These are phyloP conservation scores for Pythium angustatum DNA, from an alignment of 352 stramenopile species.

Conservation along the genomic window DNA sequence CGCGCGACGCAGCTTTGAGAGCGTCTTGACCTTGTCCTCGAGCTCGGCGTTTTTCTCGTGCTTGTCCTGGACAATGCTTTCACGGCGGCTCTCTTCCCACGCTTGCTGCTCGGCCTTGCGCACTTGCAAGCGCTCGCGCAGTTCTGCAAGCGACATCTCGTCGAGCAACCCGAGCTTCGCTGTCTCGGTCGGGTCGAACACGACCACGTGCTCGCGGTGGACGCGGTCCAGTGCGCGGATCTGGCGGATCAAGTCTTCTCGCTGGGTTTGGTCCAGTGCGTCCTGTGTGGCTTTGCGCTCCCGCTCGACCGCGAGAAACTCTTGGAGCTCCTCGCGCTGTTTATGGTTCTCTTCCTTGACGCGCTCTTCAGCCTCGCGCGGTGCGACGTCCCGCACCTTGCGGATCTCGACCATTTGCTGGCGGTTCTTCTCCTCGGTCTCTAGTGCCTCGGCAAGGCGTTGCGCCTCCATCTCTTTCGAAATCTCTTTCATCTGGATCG, in stretches of 20 bases:
- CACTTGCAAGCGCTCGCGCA: conserved; percentile 79
- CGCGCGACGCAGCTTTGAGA: conserved; percentile 64
- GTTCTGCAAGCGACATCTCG: conserved; percentile 91
- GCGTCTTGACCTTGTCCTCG: conserved; percentile 72
- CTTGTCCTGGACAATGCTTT: conserved; percentile 72
- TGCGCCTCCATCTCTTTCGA: conserved; percentile 67
- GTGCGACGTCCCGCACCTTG: conserved; percentile 72
- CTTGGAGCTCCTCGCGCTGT: conserved; percentile 65
- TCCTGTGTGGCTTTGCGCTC: conserved; percentile 62
- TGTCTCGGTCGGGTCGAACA: conserved; percentile 92
- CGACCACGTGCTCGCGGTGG: conserved; percentile 72
- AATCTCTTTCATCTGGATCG: conserved; percentile 74
- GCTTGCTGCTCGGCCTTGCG: conserved; percentile 70
- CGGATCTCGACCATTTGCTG: conserved; percentile 67
- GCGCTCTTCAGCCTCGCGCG: conserved; percentile 71
- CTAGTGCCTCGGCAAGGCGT: conserved; percentile 54
- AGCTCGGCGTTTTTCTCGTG: conserved; percentile 78
- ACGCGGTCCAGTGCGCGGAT: conserved; percentile 82
- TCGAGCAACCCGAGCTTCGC: conserved; percentile 85
- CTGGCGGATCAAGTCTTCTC: conserved; percentile 85
- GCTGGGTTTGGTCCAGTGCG: conserved; percentile 64
- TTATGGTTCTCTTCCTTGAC: conserved; percentile 59
- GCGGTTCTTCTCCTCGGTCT: conserved; percentile 57
- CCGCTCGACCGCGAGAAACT: conserved; percentile 59
- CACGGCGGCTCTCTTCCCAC: conserved; percentile 66